Conservation (phyloP, 2,329 filamentous ascomycete species). For the Fusarium papillatum region DNA sequence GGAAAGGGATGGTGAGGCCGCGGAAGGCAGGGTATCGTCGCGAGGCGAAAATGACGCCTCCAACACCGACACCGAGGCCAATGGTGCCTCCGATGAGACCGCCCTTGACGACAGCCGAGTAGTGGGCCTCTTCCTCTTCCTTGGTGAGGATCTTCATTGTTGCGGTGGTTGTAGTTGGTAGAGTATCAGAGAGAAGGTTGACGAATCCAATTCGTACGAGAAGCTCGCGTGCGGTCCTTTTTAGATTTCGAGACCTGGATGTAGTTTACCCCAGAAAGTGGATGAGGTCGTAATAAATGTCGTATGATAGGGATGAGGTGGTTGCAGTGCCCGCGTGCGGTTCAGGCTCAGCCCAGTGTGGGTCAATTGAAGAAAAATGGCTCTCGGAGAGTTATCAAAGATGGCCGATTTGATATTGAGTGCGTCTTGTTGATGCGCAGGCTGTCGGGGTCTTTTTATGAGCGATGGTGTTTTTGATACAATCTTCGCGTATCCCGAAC, state of each 20-base stretch:
- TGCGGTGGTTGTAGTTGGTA: conserved; percentile 39
- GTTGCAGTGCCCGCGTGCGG: conserved; percentile 13
- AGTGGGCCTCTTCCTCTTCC: conserved; percentile 92
- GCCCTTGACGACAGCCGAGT: conserved; percentile 83
- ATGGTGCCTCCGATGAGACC: conserved; percentile 79
- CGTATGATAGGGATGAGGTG: conserved; percentile 39
- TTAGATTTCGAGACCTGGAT: not conserved
- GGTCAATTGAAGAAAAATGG: conserved; percentile 25
- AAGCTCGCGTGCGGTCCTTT: conserved; percentile 11
- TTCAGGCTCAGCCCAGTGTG: conserved; percentile 29
- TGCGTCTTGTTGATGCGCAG: not conserved
- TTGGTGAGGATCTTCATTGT: conserved; percentile 96
- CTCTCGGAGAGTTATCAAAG: conserved; percentile 8
- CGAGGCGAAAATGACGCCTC: conserved; percentile 77
- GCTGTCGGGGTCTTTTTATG: not conserved
- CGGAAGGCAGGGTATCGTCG: conserved; percentile 84
- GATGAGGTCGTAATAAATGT: conserved; percentile 15
- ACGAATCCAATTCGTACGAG: not conserved
- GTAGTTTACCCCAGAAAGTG: conserved; percentile 7
- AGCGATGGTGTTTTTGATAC: conserved; percentile 7
- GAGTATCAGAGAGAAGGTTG: conserved; percentile 8
- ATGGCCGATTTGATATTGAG: not conserved
- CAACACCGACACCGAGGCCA: conserved; percentile 76
- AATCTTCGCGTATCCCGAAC: not conserved
- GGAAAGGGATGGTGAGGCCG: conserved; percentile 88